Evolutionary conservation across 2,329 filamentous ascomycete species (phyloP), one percentile per base, ranked within the genome.

Genomic region (Cadophora sp.): DNA sequence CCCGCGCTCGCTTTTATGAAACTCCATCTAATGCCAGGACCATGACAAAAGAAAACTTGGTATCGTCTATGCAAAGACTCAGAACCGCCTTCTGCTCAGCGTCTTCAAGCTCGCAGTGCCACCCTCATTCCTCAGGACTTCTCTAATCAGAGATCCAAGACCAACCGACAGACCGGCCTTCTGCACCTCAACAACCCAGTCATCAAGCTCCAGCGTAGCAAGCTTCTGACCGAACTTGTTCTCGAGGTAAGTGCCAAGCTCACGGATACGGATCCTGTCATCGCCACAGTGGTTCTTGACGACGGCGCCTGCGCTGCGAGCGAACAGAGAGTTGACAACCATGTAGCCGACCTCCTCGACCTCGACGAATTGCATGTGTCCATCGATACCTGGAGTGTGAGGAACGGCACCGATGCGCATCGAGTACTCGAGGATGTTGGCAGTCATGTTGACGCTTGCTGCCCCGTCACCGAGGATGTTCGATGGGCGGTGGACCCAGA

Each of bases 381-480:
- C 67, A 24, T 69, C 67, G 34, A 69, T 62, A 27, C 62, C 67
- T 16, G 67, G 63, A 11, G 59, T 66, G 60, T 62, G 43, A 12
- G 67, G 67, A 24, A 66, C 67, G 26, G 67, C 63, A 5, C 63
- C 62, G 24, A 69, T 69, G 55, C 50, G 34, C 40, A 65, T 56
- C 8, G 67, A 69, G 64, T 69, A 69, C 34, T 69, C 62, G 51
- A 66, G 64, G 60, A 71, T 71, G 55, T 67, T 67, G 56, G 67
- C 58, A 19, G 63, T 71, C 64, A 71, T 65, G 48, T 68, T 65
- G 24, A 68, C 62, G 55, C 46, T 65, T n/a, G 64, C 62, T 26
- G 64, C 55, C 5, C 68, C 66, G 40, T 64, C 61, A 16, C 68
- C 68, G 27, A 68, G 50, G 56, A 71, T 68, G 64, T 65, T 65